Evolutionary conservation across 257 asterid genomes (phyloP).

Genomic region (Rehmannia glutinosa): DNA sequence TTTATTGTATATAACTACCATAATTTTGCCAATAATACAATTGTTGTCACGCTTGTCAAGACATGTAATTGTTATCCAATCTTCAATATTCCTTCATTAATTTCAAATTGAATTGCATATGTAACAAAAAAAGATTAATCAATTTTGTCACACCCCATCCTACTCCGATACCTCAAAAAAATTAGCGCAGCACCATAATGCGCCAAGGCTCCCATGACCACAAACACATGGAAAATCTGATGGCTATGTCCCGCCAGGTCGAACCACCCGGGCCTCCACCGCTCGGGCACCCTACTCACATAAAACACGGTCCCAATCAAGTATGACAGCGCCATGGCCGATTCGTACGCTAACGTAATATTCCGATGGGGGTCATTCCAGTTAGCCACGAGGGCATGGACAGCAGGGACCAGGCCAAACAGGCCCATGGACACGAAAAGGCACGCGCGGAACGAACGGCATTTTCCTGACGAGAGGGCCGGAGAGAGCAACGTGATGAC

Average conservation of each 20-base stretch:
- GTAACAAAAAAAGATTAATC: too few species aligned
- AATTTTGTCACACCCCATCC: conserved; percentile 34
- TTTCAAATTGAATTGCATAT: too few species aligned
- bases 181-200: conserved; percentile 87
- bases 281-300: conserved; percentile 66
- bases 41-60: too few species aligned
- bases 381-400: conserved; percentile 56
- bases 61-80: too few species aligned
- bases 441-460: conserved; percentile 59
- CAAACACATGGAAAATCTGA: conserved; percentile 89
- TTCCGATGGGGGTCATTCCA: conserved; percentile 80
- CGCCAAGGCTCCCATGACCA: conserved; percentile 83
- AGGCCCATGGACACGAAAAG: conserved; percentile 78
- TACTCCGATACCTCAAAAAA: conserved; percentile 52
- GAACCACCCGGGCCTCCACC: conserved; percentile 90
- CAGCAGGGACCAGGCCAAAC: conserved; percentile 76
- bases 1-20: too few species aligned
- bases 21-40: too few species aligned
- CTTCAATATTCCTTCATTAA: too few species aligned
- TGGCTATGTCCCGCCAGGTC: conserved; percentile 96
- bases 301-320: conserved; percentile 67
- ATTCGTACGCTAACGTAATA: conserved; percentile 48
- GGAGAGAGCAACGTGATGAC: conserved; percentile 68
- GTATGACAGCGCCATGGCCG: conserved; percentile 69
- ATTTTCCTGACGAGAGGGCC: conserved; percentile 51